These are phyloP conservation scores for Gnomoniopsis sp. DNA, from an alignment of 2,329 filamentous ascomycete genomes.

Conservation along the genomic window DNA sequence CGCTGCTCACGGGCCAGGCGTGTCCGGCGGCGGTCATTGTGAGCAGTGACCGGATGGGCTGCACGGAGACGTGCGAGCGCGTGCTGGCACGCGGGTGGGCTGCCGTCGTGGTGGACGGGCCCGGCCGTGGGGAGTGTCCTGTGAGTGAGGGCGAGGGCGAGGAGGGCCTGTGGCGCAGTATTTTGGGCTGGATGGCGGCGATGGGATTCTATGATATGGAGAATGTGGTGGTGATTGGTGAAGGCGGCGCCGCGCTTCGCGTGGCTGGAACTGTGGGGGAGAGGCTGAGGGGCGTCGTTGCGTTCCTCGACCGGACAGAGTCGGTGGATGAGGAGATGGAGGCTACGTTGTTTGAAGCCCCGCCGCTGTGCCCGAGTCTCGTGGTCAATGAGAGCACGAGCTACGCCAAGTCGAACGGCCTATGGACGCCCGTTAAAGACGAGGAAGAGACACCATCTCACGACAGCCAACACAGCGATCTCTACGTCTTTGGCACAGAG, in stretches of 20 bases:
- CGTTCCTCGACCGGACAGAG: not conserved
- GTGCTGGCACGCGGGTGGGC: slow-evolving; percentile 63
- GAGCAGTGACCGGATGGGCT: slow-evolving; percentile 61
- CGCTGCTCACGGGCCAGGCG: slow-evolving; percentile 25
- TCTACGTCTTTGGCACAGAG: not conserved
- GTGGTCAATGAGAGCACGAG: not conserved
- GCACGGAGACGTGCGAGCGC: slow-evolving; percentile 57
- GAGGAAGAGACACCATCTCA: not conserved
- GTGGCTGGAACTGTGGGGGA: not conserved
- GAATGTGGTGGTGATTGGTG: slow-evolving; percentile 56
- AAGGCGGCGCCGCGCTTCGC: not conserved
- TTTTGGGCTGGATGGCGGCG: slow-evolving; percentile 56
- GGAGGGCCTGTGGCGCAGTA: slow-evolving; percentile 58
- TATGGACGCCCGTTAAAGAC: slow-evolving; percentile 1
- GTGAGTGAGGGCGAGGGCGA: slow-evolving; percentile 56
- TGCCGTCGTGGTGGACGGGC: slow-evolving; percentile 59
- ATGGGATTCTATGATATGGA: slow-evolving; percentile 52
- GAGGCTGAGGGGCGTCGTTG: slow-evolving; percentile 7
- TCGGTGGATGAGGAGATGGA: not conserved
- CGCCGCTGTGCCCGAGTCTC: slow-evolving; percentile 2
- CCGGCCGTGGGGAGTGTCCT: slow-evolving; percentile 65
- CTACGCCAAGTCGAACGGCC: not conserved
- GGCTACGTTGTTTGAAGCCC: not conserved
- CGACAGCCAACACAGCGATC: not conserved
- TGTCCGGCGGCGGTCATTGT: slow-evolving; percentile 53